Percentiles rank a stretch among this genome's conserved stretches.
phyloP scores from a whole-genome alignment of 306 rosid species.

The Fagus crenata region DNA sequence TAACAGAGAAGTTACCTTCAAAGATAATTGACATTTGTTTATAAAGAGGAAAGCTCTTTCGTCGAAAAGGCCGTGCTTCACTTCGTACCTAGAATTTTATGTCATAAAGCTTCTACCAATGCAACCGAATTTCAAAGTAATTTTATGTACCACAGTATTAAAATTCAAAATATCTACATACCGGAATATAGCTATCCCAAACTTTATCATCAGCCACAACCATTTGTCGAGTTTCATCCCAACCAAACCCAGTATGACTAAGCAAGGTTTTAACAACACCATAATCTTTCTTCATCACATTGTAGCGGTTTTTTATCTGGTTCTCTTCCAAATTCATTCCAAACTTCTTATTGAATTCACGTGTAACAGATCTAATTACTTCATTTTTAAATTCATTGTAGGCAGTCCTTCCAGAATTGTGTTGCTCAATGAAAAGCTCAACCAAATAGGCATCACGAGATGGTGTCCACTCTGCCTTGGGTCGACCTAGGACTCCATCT shows the following conservation, averaged over 20 bases:
- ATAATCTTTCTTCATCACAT: conserved; percentile 49
- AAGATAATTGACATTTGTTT: conserved; percentile 42
- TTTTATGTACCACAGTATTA: neutral
- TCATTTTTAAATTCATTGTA: conserved; percentile 48
- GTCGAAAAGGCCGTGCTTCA: conserved; percentile 45
- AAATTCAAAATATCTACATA: neutral
- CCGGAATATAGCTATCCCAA: conserved; percentile 43
- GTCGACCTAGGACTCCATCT: conserved; percentile 33
- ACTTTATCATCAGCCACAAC: conserved; percentile 49
- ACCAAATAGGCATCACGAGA: conserved; percentile 42
- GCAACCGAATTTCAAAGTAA: neutral
- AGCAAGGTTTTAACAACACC: conserved; percentile 43
- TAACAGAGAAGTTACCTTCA: conserved; percentile 30
- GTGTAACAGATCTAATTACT: conserved; percentile 39
- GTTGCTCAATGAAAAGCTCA: conserved; percentile 38
- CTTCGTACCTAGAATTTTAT: conserved; percentile 30
- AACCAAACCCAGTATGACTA: conserved; percentile 37
- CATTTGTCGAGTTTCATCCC: conserved; percentile 44
- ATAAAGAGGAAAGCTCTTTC: conserved; percentile 44
- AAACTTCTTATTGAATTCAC: conserved; percentile 39
- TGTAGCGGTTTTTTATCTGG: conserved; percentile 50
- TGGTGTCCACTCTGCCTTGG: conserved; percentile 47
- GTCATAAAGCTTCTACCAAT: conserved; percentile 3
- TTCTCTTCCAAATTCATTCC: conserved; percentile 46
- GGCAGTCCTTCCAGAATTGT: conserved; percentile 44